These are phyloP conservation scores for Cicer pinnatifidum DNA, from an alignment of 306 rosid genomes.

Conservation along the genomic window DNA sequence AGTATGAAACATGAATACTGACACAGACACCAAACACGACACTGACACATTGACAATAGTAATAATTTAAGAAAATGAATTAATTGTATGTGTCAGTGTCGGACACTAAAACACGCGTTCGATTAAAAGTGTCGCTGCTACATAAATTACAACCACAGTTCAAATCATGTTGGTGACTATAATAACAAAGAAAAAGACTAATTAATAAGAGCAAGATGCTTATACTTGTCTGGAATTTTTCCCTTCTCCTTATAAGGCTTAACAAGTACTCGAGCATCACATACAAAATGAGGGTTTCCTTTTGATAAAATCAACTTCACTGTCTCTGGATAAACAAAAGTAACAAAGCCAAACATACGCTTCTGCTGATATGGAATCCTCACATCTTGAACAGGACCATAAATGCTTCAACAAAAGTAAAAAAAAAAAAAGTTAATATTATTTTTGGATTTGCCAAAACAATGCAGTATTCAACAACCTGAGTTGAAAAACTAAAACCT, in stretches of 20 bases:
- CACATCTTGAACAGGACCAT: slow-evolving; percentile 97
- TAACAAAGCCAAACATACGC: slow-evolving; percentile 96
- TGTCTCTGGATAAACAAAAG: slow-evolving; percentile 86
- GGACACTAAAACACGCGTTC: no score
- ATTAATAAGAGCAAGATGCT: slow-evolving; percentile 47
- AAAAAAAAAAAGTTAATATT: background rate
- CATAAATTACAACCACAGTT: no score
- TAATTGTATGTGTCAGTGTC: no score
- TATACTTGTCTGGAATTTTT: slow-evolving; percentile 94
- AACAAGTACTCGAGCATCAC: slow-evolving; percentile 98
- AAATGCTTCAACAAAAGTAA: slow-evolving; percentile 59
- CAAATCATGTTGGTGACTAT: background rate
- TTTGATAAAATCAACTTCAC: slow-evolving; percentile 92
- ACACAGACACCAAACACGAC: no score
- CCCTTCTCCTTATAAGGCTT: slow-evolving; percentile 99
- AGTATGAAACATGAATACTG: no score
- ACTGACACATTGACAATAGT: no score
- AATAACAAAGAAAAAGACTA: background rate
- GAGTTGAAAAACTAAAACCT: slow-evolving; percentile 54
- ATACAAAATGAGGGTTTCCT: slow-evolving; percentile 97
- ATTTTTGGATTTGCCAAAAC: background rate
- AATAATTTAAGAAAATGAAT: no score
- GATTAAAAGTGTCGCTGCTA: no score
- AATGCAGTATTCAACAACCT: background rate
- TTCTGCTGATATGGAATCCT: slow-evolving; percentile 98